Evolutionary conservation across 2,329 filamentous ascomycete species (phyloP).

Genomic region (Leptographium radiaticola): DNA sequence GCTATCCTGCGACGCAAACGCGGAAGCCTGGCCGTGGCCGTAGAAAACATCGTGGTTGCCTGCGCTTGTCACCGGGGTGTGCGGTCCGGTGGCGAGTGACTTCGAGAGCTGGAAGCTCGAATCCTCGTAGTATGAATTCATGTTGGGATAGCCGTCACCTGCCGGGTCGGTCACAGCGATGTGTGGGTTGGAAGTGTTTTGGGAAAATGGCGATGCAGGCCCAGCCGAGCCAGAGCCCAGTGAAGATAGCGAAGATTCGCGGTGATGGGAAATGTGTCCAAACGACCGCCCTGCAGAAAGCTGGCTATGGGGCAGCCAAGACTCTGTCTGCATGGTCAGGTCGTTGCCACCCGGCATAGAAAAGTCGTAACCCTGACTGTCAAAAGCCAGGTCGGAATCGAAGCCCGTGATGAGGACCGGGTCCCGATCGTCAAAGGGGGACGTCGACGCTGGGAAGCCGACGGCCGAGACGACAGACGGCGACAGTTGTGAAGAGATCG

Average conservation of each 20-base stretch:
- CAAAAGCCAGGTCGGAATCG: slow-evolving; percentile 3
- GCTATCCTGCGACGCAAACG: slow-evolving; percentile 21
- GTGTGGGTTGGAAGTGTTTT: slow-evolving; percentile 43
- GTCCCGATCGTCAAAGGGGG: slow-evolving; percentile 16
- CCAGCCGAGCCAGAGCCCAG: slow-evolving; percentile 45
- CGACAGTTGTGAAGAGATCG: slow-evolving; percentile 15
- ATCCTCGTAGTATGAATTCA: slow-evolving; percentile 24
- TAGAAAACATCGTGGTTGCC: slow-evolving; percentile 25
- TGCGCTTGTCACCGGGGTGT: background rate
- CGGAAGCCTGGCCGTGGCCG: slow-evolving; percentile 20
- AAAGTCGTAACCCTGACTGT: slow-evolving; percentile 9
- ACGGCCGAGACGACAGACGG: slow-evolving; percentile 1
- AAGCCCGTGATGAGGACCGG: slow-evolving; percentile 13
- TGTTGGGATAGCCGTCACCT: slow-evolving; percentile 31
- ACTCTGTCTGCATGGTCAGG: slow-evolving; percentile 25
- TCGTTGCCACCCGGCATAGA: slow-evolving; percentile 13
- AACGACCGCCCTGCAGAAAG: slow-evolving; percentile 22
- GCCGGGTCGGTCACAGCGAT: slow-evolving; percentile 39
- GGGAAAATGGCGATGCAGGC: slow-evolving; percentile 45
- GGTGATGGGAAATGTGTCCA: slow-evolving; percentile 35
- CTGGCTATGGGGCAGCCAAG: slow-evolving; percentile 24
- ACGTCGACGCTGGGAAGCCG: slow-evolving; percentile 6
- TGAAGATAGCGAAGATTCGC: slow-evolving; percentile 49
- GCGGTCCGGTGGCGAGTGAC: slow-evolving; percentile 11
- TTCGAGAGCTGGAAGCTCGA: slow-evolving; percentile 36